Percentiles rank a stretch among this genome's conserved stretches.
Conservation (phyloP, 2,329 filamentous ascomycete species). For the Nothopassalora personata region DNA sequence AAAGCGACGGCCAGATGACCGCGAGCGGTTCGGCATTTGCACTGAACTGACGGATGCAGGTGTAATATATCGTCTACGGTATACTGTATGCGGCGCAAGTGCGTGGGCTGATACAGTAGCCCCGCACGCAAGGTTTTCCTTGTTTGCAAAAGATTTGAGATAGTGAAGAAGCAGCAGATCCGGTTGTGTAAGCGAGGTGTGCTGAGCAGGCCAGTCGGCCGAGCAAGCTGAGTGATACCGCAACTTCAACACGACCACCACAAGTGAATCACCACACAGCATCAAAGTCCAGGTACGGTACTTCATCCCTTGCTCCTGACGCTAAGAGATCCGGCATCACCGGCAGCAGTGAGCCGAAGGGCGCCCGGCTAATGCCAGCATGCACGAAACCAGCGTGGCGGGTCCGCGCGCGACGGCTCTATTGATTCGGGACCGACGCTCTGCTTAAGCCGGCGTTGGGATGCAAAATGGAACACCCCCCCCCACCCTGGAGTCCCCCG, state of each 20-base stretch:
- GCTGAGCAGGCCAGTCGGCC: not conserved
- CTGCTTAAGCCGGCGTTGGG: conserved; percentile 1
- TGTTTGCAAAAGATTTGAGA: not conserved
- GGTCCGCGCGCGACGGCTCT: not conserved
- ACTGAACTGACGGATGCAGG: not conserved
- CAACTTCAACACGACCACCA: not conserved
- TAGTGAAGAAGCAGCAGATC: not conserved
- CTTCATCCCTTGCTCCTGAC: not conserved
- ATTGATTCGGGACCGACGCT: not conserved
- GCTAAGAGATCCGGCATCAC: conserved; percentile 1
- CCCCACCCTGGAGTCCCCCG: no score
- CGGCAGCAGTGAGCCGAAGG: conserved; percentile 4
- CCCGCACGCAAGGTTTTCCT: not conserved
- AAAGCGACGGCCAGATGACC: not conserved
- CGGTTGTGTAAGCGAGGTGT: not conserved
- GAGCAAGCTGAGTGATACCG: not conserved
- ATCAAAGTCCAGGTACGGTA: not conserved
- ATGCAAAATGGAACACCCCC: not conserved
- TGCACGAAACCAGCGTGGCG: not conserved
- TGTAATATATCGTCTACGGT: not conserved
- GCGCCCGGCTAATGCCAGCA: not conserved
- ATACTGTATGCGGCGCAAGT: not conserved
- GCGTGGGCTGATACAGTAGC: not conserved
- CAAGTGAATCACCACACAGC: not conserved
- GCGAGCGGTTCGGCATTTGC: not conserved